Percentiles rank a stretch among this genome's conserved stretches.
These are phyloP conservation scores for Hypoxylon fragiforme DNA, from an alignment of 495 filamentous ascomycete species.

Conservation along the genomic window DNA sequence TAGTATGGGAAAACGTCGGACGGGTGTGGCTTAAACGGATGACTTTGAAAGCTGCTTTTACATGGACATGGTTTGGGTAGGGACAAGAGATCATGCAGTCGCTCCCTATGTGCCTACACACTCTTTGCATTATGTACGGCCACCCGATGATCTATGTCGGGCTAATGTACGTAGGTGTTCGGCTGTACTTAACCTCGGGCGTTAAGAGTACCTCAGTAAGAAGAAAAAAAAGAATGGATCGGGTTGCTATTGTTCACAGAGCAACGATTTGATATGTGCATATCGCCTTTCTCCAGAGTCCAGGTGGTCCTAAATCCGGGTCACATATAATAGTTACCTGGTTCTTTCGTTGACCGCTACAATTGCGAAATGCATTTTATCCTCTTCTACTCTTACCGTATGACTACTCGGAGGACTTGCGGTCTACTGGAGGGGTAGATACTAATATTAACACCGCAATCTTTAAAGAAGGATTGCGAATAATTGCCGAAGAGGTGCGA, in stretches of 20 bases:
- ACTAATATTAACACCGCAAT: constrained; percentile 6
- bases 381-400: background rate
- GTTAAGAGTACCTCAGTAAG: background rate
- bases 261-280: too few species aligned
- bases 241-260: background rate
- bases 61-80: too few species aligned
- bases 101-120: background rate
- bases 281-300: too few species aligned
- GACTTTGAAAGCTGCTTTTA: too few species aligned
- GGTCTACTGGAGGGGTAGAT: too few species aligned
- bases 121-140: background rate
- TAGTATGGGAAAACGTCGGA: too few species aligned
- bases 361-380: constrained; percentile 6
- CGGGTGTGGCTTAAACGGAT: too few species aligned
- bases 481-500: constrained; percentile 20
- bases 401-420: constrained; percentile 11
- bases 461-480: background rate
- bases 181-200: constrained; percentile 1
- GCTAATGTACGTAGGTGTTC: constrained; percentile 22
- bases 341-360: constrained; percentile 25
- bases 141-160: constrained; percentile 25
- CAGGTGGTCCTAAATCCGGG: too few species aligned
- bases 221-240: constrained; percentile 2
- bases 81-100: constrained; percentile 9
- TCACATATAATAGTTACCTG: too few species aligned